Evolutionary conservation across 495 filamentous ascomycete genomes (phyloP).

Genomic region (Xeromyces bisporus): DNA sequence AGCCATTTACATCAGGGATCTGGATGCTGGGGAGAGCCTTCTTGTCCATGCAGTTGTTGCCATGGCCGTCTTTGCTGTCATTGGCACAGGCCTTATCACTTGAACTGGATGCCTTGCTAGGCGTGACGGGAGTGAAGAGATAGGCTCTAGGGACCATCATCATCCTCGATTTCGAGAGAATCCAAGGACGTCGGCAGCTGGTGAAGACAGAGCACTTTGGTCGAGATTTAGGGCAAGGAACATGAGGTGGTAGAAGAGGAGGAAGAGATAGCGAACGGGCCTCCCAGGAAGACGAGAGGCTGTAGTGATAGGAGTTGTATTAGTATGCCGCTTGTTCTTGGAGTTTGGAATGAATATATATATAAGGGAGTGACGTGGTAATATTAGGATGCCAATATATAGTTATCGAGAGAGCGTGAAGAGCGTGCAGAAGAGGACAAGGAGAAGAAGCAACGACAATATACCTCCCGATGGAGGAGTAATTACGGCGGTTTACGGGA

Average conservation of each 20-base stretch:
- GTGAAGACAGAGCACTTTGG: slow-evolving; percentile 33
- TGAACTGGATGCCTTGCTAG: slow-evolving; percentile 9
- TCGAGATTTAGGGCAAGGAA: slow-evolving; percentile 32
- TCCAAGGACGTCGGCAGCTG: slow-evolving; percentile 7
- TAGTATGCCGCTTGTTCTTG: no score
- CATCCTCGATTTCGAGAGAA: slow-evolving; percentile 7
- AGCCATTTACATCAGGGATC: slow-evolving; percentile 4
- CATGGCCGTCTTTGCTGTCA: no score
- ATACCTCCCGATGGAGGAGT: no score
- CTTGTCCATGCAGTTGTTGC: neutral
- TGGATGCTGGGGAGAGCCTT: slow-evolving; percentile 4
- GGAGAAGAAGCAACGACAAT: no score
- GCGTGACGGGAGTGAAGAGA: slow-evolving; percentile 18
- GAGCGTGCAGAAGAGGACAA: no score
- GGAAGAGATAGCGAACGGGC: slow-evolving; percentile 3
- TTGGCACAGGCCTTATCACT: slow-evolving; percentile 5
- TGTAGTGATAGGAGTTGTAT: no score
- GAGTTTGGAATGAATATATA: no score
- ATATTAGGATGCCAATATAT: no score
- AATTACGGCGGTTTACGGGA: no score
- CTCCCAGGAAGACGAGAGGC: slow-evolving; percentile 3
- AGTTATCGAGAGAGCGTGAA: no score
- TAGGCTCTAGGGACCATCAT: slow-evolving; percentile 36
- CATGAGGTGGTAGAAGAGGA: slow-evolving; percentile 17
- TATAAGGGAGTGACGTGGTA: no score